These are phyloP conservation scores for Euphorbia lathyris DNA, from an alignment of 345 rosid species.

Conservation along the genomic window DNA sequence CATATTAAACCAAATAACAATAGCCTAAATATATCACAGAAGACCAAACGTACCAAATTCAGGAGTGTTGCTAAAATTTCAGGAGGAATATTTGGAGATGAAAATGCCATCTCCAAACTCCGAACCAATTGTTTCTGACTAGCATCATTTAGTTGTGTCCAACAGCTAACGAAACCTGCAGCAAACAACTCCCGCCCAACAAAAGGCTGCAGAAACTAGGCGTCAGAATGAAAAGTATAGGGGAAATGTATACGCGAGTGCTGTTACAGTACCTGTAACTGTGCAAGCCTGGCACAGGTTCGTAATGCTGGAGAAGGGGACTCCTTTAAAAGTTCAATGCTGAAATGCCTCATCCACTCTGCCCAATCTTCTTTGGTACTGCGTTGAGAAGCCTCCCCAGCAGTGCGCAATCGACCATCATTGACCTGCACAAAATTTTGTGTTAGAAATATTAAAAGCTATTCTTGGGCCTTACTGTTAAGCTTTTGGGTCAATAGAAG, in stretches of 20 bases:
- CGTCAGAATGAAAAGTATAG: constrained; percentile 27
- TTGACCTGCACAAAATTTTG: constrained; percentile 50
- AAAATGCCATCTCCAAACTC: constrained; percentile 98
- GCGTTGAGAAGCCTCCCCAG: constrained; percentile 99
- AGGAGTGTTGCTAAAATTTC: constrained; percentile 97
- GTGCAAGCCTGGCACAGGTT: constrained; percentile 97
- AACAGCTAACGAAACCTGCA: constrained; percentile 99
- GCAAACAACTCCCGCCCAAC: constrained; percentile 98
- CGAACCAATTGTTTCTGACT: constrained; percentile 90
- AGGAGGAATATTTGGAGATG: constrained; percentile 95
- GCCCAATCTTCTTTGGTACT: constrained; percentile 99
- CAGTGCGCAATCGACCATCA: constrained; percentile 82
- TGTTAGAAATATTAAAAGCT: too few relatives aligned
- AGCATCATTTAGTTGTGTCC: constrained; percentile 81
- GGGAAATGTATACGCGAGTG: constrained; percentile 13
- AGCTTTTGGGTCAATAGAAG: not conserved
- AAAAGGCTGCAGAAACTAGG: constrained; percentile 67
- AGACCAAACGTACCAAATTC: constrained; percentile 56
- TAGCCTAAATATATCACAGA: not conserved
- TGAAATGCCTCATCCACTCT: constrained; percentile 99
- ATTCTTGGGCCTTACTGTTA: too few relatives aligned
- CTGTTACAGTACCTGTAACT: constrained; percentile 62
- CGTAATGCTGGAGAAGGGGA: constrained; percentile 98
- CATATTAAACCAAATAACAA: not conserved
- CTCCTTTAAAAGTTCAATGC: constrained; percentile 94